Conservation (phyloP, 2,329 filamentous ascomycete species). For the Aspergillus carbonarius region DNA sequence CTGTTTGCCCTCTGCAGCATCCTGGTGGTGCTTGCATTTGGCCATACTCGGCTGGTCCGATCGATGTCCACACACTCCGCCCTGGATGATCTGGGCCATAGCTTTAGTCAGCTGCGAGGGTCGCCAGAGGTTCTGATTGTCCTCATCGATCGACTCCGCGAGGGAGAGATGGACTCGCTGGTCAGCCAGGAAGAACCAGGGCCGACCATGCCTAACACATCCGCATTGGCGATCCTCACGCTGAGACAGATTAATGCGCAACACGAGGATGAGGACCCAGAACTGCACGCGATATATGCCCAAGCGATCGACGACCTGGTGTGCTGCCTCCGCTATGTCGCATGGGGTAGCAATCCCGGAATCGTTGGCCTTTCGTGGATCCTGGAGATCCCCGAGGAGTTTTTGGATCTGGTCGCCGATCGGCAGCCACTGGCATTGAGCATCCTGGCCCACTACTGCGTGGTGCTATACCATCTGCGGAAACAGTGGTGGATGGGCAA, state of each 20-base stretch:
- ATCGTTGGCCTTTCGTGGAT: slow-evolving; percentile 10
- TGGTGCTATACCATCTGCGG: slow-evolving; percentile 11
- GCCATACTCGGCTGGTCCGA: neutral
- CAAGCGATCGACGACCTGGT: slow-evolving; percentile 7
- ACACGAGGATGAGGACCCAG: neutral
- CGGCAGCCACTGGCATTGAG: slow-evolving; percentile 8
- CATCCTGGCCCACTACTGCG: slow-evolving; percentile 12
- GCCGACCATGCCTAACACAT: neutral
- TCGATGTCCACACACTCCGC: neutral
- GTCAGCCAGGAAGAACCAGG: neutral
- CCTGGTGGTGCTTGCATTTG: neutral
- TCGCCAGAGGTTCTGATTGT: neutral
- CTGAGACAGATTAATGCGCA: slow-evolving; percentile 5
- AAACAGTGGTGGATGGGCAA: slow-evolving; percentile 14
- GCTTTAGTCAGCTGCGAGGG: neutral
- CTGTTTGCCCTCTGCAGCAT: neutral
- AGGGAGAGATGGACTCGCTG: neutral
- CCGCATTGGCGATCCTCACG: slow-evolving; percentile 6
- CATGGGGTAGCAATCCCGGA: slow-evolving; percentile 6
- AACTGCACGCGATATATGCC: neutral
- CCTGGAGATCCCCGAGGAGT: slow-evolving; percentile 3
- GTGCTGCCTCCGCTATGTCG: slow-evolving; percentile 8
- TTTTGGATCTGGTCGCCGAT: slow-evolving; percentile 4
- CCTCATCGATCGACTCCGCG: neutral
- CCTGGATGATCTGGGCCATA: neutral